Conservation (phyloP, 108 stramenopile species). For the Stephanodiscus triporus region DNA sequence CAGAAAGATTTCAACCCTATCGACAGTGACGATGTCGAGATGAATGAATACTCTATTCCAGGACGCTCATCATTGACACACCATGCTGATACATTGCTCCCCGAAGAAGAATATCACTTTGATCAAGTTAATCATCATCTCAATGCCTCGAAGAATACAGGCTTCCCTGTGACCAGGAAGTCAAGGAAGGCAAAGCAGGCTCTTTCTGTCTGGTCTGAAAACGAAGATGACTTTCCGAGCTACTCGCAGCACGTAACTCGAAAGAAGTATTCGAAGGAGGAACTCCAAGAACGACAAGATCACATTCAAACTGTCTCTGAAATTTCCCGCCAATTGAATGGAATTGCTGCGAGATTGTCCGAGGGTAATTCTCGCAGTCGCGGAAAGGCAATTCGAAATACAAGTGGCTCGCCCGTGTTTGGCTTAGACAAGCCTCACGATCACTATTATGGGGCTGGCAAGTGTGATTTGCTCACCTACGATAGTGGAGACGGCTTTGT, state of each 20-base stretch:
- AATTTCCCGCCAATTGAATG: conserved; percentile 38
- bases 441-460: conserved; percentile 30
- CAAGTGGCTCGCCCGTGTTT: conserved; percentile 13
- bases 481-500: conserved; percentile 34
- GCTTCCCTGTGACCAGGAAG: not conserved
- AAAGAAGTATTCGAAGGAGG: conserved; percentile 12
- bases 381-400: conserved; percentile 4
- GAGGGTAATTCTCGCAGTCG: conserved; percentile 11
- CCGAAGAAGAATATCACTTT: not conserved
- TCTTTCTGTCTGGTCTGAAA: conserved; percentile 4
- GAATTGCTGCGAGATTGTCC: conserved; percentile 17
- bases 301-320: conserved; percentile 20
- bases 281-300: conserved; percentile 28
- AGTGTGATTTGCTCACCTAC: conserved; percentile 45
- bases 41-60: conserved; percentile 1
- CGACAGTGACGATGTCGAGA: not conserved
- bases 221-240: conserved; percentile 12
- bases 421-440: conserved; percentile 42
- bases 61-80: not conserved
- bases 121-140: conserved; percentile 2
- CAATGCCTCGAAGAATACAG: not conserved
- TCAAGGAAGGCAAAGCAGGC: not conserved
- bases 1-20: not conserved
- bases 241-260: conserved; percentile 7
- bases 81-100: not conserved